phyloP scores from a whole-genome alignment of 2,329 filamentous ascomycete species.

The Fusarium duplospermum region DNA sequence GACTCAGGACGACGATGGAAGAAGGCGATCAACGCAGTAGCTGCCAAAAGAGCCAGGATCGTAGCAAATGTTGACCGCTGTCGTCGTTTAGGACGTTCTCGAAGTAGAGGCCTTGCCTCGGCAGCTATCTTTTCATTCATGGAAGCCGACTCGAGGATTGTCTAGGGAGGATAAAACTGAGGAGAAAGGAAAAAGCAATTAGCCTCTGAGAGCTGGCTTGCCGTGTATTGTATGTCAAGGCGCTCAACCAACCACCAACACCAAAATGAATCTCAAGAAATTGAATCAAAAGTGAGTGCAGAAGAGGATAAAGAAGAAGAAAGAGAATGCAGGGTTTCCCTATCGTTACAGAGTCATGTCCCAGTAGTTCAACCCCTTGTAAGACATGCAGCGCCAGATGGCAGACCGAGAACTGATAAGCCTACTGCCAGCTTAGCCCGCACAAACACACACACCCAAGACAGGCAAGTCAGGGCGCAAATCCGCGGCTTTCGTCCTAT shows the following conservation, averaged over 20 bases:
- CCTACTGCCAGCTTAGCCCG: not conserved
- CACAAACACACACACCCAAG: not conserved
- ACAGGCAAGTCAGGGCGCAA: not conserved
- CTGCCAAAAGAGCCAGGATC: conserved; percentile 33
- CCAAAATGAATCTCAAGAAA: not conserved
- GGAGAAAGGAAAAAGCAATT: not conserved
- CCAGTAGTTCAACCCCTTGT: not conserved
- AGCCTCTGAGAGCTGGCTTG: not conserved
- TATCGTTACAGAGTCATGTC: not conserved
- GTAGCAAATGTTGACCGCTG: not conserved
- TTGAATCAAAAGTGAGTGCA: not conserved
- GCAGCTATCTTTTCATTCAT: not conserved
- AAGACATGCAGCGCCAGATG: conserved; percentile 12
- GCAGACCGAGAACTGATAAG: not conserved
- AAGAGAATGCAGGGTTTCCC: not conserved
- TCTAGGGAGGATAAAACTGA: not conserved
- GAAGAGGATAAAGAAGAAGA: not conserved
- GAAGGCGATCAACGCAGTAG: conserved; percentile 33
- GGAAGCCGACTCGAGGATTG: not conserved
- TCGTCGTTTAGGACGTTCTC: conserved; percentile 7
- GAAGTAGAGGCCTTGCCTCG: conserved; percentile 30
- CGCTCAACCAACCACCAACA: not conserved
- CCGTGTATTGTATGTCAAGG: not conserved
- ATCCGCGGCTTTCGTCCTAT: conserved; percentile 15
- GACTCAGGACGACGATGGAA: conserved; percentile 34